Conservation (phyloP, 129 eudicot species). For the Flaveria linearis region DNA sequence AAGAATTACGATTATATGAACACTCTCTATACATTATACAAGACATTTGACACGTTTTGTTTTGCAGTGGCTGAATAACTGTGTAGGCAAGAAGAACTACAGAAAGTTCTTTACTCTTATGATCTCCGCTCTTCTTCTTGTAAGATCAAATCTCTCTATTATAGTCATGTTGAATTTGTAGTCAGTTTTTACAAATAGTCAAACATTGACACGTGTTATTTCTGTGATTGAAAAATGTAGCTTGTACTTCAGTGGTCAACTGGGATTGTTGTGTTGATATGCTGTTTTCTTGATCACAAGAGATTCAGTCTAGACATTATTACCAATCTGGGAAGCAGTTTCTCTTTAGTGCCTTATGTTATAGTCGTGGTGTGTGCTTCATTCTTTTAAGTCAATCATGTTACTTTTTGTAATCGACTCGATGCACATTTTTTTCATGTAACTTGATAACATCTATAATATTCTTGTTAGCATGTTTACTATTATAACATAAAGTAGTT, state of each 20-base stretch:
- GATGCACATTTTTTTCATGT: background rate
- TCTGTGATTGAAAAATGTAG: slow-evolving; percentile 68
- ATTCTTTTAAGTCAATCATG: slow-evolving; percentile 7
- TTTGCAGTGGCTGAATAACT: slow-evolving; percentile 89
- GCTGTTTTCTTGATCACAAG: slow-evolving; percentile 85
- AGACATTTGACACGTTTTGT: slow-evolving; percentile 18
- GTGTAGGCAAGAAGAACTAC: slow-evolving; percentile 94
- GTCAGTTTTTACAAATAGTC: slow-evolving; percentile 27
- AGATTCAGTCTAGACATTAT: slow-evolving; percentile 59
- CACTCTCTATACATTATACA: background rate
- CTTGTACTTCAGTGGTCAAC: slow-evolving; percentile 99
- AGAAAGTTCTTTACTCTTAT: slow-evolving; percentile 86
- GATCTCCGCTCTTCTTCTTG: slow-evolving; percentile 94
- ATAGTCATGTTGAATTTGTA: slow-evolving; percentile 19
- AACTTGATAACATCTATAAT: background rate
- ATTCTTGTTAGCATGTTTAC: background rate
- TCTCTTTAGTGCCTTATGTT: slow-evolving; percentile 79
- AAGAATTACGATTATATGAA: background rate
- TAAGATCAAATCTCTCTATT: slow-evolving; percentile 41
- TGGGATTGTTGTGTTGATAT: slow-evolving; percentile 85
- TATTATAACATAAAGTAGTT: background rate
- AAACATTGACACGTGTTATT: slow-evolving; percentile 46
- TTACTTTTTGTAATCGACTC: slow-evolving; percentile 10
- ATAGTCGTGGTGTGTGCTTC: slow-evolving; percentile 80
- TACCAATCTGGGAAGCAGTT: slow-evolving; percentile 93